These are phyloP conservation scores for Trypanosoma platydactyli DNA, from an alignment of 208 protist genomes.

Conservation along the genomic window DNA sequence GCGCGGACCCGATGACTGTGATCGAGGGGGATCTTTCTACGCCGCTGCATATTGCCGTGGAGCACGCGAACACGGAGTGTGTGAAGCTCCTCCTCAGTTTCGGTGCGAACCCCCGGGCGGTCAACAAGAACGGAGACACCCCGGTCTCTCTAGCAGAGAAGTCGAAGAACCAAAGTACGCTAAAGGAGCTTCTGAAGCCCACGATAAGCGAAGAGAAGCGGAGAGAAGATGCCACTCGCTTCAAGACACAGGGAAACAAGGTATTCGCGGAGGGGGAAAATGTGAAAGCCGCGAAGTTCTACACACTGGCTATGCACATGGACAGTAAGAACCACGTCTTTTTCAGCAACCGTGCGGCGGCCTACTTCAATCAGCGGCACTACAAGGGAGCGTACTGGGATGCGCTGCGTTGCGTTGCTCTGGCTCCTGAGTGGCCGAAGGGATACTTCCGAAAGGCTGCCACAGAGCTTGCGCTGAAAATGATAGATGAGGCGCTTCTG, in stretches of 20 bases:
- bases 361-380: slow-evolving; percentile 86
- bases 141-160: slow-evolving; percentile 59
- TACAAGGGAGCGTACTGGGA: slow-evolving; percentile 91
- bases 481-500: slow-evolving; percentile 53
- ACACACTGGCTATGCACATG: slow-evolving; percentile 90
- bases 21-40: slow-evolving; percentile 74
- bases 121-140: slow-evolving; percentile 65
- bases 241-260: slow-evolving; percentile 91
- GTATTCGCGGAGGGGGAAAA: slow-evolving; percentile 85
- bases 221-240: slow-evolving; percentile 53
- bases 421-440: slow-evolving; percentile 90
- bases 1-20: slow-evolving; percentile 53
- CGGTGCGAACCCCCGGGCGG: slow-evolving; percentile 59
- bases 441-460: slow-evolving; percentile 91
- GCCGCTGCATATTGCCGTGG: slow-evolving; percentile 85
- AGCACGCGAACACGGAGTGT: slow-evolving; percentile 69
- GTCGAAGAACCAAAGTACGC: slow-evolving; percentile 32
- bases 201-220: slow-evolving; percentile 41
- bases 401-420: slow-evolving; percentile 73
- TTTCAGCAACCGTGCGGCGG: slow-evolving; percentile 92
- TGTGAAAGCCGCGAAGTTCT: slow-evolving; percentile 91
- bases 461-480: slow-evolving; percentile 69
- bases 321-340: slow-evolving; percentile 86
- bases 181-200: slow-evolving; percentile 75
- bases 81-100: slow-evolving; percentile 66